Evolutionary conservation across 768 basidiomycete species (phyloP), one percentile per base, ranked within the genome.

Genomic region (Scleroderma citrinum): DNA sequence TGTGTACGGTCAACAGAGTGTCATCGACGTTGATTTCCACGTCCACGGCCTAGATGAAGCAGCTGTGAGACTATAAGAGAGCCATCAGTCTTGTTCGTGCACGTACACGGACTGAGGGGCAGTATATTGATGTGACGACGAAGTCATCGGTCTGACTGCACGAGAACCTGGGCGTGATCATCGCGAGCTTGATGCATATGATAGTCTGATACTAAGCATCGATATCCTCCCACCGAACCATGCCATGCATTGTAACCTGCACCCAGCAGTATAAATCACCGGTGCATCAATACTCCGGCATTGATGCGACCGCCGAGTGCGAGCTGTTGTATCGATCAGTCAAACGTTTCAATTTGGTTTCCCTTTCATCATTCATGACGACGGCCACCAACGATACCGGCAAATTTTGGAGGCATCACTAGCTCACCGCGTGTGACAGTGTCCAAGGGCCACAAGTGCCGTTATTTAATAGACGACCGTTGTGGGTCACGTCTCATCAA

Each of bases 161-260:
- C 46, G 75, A 80, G 64, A 89, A 89, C 42, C 72, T 76, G 38
- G 87, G 87, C 14, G 87, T 89, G 59, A 89, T 84, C 87, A 89
- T 89, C 44, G 46, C 46, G 3, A 20, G 24, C 24, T 44, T n/a
- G n/a, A n/a, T n/a, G n/a, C n/a, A n/a, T n/a, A n/a, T n/a, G n/a
- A n/a, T n/a, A n/a, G n/a, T n/a, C n/a, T n/a, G n/a, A n/a, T n/a
- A n/a, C n/a, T n/a, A n/a, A n/a, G n/a, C n/a, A n/a, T n/a, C n/a
- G n/a, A n/a, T n/a, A n/a, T n/a, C n/a, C n/a, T n/a, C n/a, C n/a
- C n/a, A n/a, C n/a, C n/a, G n/a, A n/a, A n/a, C n/a, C n/a, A n/a
- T n/a, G n/a, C n/a, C n/a, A n/a, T n/a, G n/a, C n/a, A n/a, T n/a
- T n/a, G n/a, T n/a, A n/a, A n/a, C n/a, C n/a, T n/a, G n/a, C n/a